Evolutionary conservation across 768 basidiomycete species (phyloP), one percentile per base, ranked within the genome.

Genomic region (Podaxis sp.): DNA sequence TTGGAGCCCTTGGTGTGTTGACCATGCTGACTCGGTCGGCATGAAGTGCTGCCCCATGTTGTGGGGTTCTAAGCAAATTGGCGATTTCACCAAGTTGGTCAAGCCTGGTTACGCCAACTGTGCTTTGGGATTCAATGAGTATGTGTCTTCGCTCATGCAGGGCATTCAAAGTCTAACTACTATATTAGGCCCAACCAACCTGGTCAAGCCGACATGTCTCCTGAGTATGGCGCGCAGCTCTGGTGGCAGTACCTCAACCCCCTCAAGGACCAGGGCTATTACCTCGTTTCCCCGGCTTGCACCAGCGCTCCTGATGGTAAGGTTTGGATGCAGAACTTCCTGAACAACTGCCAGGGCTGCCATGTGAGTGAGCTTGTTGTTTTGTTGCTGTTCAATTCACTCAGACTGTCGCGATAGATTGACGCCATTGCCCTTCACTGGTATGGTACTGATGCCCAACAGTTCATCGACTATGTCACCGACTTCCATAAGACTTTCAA

Each of bases 101-200:
- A 74, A 79, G 53, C 65, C 72, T 15, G 85, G 84, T 41, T 86
- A 88, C 68, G 82, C 86, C 58, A 67, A 74, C 24, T 68, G 69
- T 58, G 84, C 80, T 44, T 66, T 90, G 22, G 89, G 86, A 58
- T 74, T 82, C 71, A 97, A 96, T 69, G 95, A 95, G 94, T 93
- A 63, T 11, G 86, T 71, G 37, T 49, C 10, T 54, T 48, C 17
- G 41, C 30, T 46, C 24, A 24, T 64, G 46, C n/a, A n/a, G 11
- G 13, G 26, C n/a, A n/a, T 33, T 12, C 26, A 20, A 46, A 20
- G 38, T 61, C 15, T 51, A 20, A 36, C 15, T 56, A 60, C 53
- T 61, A 46, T 36, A 17, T 33, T 66, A 95, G 94, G 72, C 91
- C 91, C 28, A 86, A 96, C 65, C 78, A 88, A 64, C 2, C 60